phyloP scores from a whole-genome alignment of 805 yeast genomes.

The Myxozyma neotropica region DNA sequence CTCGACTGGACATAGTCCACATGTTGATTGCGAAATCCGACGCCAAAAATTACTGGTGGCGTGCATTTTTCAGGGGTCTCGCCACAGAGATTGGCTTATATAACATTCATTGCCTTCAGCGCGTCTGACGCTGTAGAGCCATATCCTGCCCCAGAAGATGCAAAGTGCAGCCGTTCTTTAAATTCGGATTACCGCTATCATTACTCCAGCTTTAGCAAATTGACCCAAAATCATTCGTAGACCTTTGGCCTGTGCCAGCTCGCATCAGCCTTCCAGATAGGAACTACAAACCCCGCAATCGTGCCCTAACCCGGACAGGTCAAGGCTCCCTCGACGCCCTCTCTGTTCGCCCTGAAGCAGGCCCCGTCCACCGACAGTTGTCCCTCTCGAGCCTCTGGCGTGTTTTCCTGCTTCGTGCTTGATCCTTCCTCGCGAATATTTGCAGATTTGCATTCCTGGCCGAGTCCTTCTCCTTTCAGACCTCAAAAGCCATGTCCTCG shows the following conservation, averaged over 20 bases:
- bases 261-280: not conserved
- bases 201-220: too few relatives aligned
- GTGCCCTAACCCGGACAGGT: constrained; percentile 8
- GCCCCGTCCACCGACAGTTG: not conserved
- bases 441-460: not conserved
- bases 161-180: too few relatives aligned
- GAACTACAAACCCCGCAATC: constrained; percentile 15
- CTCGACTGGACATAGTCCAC: too few relatives aligned
- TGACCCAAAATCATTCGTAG: too few relatives aligned
- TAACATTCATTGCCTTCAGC: too few relatives aligned
- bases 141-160: too few relatives aligned
- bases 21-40: too few relatives aligned
- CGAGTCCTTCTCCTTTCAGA: not conserved
- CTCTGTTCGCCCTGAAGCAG: constrained; percentile 1
- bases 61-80: too few relatives aligned
- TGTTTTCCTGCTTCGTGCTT: not conserved
- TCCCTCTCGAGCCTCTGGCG: not conserved
- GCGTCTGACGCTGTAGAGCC: too few relatives aligned
- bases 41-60: too few relatives aligned
- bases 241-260: not conserved
- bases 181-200: too few relatives aligned
- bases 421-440: not conserved
- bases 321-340: not conserved
- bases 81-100: too few relatives aligned
- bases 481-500: not conserved